A percentile compares a stretch with the other conserved stretches of the same genome.
Conservation (phyloP, 2,329 filamentous ascomycete species). For the Microdochium bolleyi region DNA sequence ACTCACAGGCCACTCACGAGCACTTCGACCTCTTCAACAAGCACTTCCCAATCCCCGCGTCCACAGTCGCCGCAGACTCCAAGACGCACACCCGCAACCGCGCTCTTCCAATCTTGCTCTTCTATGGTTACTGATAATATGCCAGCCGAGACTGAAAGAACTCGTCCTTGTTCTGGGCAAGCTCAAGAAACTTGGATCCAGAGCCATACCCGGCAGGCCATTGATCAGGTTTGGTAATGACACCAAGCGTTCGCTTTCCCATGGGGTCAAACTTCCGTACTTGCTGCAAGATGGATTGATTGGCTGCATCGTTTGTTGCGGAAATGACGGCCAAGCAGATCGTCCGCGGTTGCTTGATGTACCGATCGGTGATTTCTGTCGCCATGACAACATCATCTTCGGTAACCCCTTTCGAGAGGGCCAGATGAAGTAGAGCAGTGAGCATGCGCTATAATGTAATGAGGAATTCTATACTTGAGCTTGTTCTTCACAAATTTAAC, state of each 20-base stretch:
- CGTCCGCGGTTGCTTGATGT: constrained; percentile 30
- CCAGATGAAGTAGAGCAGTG: no score
- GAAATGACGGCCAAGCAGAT: constrained; percentile 38
- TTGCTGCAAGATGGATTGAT: constrained; percentile 28
- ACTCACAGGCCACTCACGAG: no score
- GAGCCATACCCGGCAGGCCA: no score
- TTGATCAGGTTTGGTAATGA: constrained; percentile 40
- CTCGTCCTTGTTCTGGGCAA: constrained; percentile 29
- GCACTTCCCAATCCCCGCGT: no score
- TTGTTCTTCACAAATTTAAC: no score
- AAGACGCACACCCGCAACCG: no score
- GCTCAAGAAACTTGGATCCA: no score
- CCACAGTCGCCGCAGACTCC: no score
- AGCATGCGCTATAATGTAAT: no score
- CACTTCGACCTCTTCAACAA: no score
- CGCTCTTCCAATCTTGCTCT: no score
- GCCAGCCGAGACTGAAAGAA: constrained; percentile 38
- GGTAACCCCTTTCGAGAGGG: constrained; percentile 11
- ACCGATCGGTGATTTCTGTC: constrained; percentile 19
- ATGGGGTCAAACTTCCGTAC: constrained; percentile 23
- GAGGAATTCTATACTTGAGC: no score
- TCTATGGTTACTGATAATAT: constrained; percentile 34
- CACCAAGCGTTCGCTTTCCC: constrained; percentile 28
- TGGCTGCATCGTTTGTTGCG: constrained; percentile 30
- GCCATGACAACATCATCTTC: constrained; percentile 14